phyloP scores from a whole-genome alignment of 306 rosid species.

The Vigna radiata region DNA sequence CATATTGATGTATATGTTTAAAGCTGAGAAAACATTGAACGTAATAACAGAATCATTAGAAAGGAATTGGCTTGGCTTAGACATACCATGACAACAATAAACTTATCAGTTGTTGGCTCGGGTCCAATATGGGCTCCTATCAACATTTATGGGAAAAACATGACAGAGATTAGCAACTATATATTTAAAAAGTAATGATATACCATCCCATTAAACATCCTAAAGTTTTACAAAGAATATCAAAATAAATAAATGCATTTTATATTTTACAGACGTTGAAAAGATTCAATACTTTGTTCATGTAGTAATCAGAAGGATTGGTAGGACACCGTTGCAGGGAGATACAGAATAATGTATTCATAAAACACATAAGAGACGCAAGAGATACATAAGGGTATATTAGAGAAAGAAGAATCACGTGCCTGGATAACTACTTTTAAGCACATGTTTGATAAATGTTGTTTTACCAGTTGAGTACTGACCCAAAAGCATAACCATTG shows the following conservation, averaged over 20 bases:
- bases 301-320: neutral
- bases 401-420: slow-evolving; percentile 43
- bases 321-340: neutral
- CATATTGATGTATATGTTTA: slow-evolving; percentile 1
- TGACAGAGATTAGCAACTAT: slow-evolving; percentile 28
- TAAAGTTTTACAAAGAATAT: neutral
- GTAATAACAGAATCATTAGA: neutral
- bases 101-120: slow-evolving; percentile 95
- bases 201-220: neutral
- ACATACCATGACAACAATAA: slow-evolving; percentile 95
- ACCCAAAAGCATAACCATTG: slow-evolving; percentile 99
- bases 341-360: neutral
- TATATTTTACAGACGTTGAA: neutral
- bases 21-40: slow-evolving; percentile 26
- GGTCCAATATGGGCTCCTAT: slow-evolving; percentile 98
- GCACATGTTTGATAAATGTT: slow-evolving; percentile 91
- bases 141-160: slow-evolving; percentile 35
- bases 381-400: slow-evolving; percentile 25
- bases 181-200: neutral
- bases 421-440: slow-evolving; percentile 86
- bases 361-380: slow-evolving; percentile 6
- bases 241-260: neutral
- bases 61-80: slow-evolving; percentile 5
- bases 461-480: slow-evolving; percentile 97
- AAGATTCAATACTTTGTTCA: neutral